Evolutionary conservation across 1,139 yeast species (phyloP), one percentile per base, ranked within the genome.

Genomic region (Schwanniomyces etchellsii): DNA sequence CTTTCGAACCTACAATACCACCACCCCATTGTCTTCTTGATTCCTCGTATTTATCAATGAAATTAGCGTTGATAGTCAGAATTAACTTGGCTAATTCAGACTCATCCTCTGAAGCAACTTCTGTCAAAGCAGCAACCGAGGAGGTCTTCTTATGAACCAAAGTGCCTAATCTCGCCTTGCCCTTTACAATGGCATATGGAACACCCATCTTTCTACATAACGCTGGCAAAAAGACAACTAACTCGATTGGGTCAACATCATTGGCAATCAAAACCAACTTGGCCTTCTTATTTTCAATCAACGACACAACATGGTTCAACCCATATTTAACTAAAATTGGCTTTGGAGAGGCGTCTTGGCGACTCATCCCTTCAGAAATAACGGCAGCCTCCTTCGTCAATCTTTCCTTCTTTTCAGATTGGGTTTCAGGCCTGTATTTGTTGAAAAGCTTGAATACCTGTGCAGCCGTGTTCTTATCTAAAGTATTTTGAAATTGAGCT

Each of bases 1-100:
- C 85, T 77, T 89, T 89, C 54, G 84, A 73, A 65, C 97, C 96
- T 77, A 91, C 74, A 67, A 84, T 61, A 78, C 97, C 97, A 76
- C 98, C 97, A 79, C 97, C 97, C 97, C 97, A 89, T 81, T 86
- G 95, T 74, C 85, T 86, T 78, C 94, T 89, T 64, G 75, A 62
- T 52, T 89, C 96, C 58, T 89, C 96, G 81, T 81, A 85, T 72
- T 86, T 85, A 60, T 84, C 94, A 53, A 70, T 64, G 70, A 80
- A 89, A 91, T 86, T 88, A 49, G 94, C 81, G 70, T 85, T 80
- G 65, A 91, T 77, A 60, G 97, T 82, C 41, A 96, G 81, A 52
- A 89, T 76, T 57, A 89, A 78, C 68, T 86, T 83, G 49, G 96
- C 85, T 55, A 89, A 80, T 60, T 86, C 89, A 60, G 95, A 78